These are phyloP conservation scores for Toxicodendron radicans DNA, from an alignment of 345 rosid species.

Conservation along the genomic window DNA sequence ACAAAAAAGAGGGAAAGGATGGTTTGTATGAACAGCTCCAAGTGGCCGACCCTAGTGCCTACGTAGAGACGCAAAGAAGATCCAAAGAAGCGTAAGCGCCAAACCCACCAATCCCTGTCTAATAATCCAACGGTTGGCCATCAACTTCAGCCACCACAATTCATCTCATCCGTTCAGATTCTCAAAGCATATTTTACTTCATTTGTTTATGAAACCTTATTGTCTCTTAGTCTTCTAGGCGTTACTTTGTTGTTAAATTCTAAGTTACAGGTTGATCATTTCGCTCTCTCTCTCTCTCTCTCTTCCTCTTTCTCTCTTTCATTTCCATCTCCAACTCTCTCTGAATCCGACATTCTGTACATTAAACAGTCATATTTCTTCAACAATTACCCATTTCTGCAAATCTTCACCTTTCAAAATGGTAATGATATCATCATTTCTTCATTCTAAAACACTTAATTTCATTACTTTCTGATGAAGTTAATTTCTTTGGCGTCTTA, in stretches of 20 bases:
- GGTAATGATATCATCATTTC: constrained; percentile 17
- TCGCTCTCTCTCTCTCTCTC: constrained; percentile 1
- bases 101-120: constrained; percentile 37
- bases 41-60: constrained; percentile 23
- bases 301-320: not conserved
- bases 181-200: constrained; percentile 5
- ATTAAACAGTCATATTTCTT: not conserved
- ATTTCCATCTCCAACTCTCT: not conserved
- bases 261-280: constrained; percentile 33
- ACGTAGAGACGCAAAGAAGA: constrained; percentile 32
- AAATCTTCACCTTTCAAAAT: constrained; percentile 19
- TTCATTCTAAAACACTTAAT: not conserved
- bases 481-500: not conserved
- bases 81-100: constrained; percentile 49
- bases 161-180: constrained; percentile 28
- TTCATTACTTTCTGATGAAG: not conserved
- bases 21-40: constrained; percentile 20
- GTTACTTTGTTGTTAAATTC: constrained; percentile 43
- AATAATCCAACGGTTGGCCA: constrained; percentile 29
- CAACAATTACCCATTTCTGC: constrained; percentile 14
- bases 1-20: not conserved
- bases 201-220: constrained; percentile 26
- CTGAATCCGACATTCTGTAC: constrained; percentile 4
- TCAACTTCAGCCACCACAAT: constrained; percentile 37
- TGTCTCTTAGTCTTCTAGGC: constrained; percentile 32